Percentiles rank a stretch among this genome's conserved stretches.
These are phyloP conservation scores for Zychaea mexicana DNA, from an alignment of 371 early-diverging fungal genomes.

Conservation along the genomic window DNA sequence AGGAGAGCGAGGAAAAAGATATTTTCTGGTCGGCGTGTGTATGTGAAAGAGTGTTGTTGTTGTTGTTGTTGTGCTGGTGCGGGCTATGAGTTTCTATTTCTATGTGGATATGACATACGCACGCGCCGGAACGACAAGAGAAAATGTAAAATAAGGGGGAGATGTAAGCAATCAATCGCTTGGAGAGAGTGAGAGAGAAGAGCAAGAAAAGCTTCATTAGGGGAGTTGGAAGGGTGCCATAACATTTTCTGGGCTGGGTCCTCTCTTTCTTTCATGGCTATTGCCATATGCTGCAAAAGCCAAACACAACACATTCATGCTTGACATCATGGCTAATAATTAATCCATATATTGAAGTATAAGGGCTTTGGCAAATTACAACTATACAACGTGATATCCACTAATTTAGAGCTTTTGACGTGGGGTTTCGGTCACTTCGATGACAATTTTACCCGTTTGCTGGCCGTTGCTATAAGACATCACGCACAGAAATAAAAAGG, in stretches of 20 bases:
- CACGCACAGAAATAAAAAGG: not conserved
- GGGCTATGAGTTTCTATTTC: not conserved
- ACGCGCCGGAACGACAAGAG: not conserved
- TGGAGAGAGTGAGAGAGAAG: no score
- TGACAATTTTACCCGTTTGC: constrained; percentile 24
- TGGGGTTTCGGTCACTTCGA: constrained; percentile 9
- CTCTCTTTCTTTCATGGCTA: no score
- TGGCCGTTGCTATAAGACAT: constrained; percentile 11
- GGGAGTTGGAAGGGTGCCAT: not conserved
- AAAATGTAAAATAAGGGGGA: not conserved
- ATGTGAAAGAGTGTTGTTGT: no score
- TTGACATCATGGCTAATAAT: no score
- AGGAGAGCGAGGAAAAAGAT: not conserved
- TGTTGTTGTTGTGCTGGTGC: not conserved
- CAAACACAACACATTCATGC: no score
- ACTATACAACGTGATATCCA: not conserved
- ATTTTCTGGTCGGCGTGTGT: no score
- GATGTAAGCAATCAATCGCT: no score
- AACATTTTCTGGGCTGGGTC: not conserved
- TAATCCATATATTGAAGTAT: no score
- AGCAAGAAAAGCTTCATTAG: no score
- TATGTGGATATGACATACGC: no score
- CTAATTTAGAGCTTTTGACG: not conserved
- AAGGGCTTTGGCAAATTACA: no score
- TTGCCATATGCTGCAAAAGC: no score